Conservation (phyloP, 306 rosid species). For the Trichosanthes truncata region DNA sequence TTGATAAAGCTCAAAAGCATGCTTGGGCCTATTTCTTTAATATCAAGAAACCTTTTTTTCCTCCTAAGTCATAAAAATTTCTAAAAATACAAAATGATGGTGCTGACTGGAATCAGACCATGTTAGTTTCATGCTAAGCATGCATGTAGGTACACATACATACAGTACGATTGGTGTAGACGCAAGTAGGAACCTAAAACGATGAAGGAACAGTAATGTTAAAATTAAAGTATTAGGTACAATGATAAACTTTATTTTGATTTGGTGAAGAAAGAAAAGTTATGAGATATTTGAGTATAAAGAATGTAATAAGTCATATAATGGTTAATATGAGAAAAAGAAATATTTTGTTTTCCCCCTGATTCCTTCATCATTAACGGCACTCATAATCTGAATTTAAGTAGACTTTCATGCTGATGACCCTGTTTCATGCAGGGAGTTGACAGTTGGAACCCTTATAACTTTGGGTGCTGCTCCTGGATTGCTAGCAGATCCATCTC, state of each 20-base stretch:
- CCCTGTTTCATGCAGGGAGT: slow-evolving; percentile 45
- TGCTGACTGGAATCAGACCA: not conserved
- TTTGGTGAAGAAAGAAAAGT: not conserved
- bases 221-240: not conserved
- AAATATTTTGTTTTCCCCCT: not conserved
- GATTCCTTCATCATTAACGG: not conserved
- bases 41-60: not conserved
- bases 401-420: slow-evolving; percentile 5
- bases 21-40: not conserved
- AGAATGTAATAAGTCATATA: not conserved
- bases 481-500: slow-evolving; percentile 63
- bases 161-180: not conserved
- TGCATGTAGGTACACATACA: not conserved
- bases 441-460: slow-evolving; percentile 58
- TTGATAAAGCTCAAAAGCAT: not conserved
- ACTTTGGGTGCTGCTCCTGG: slow-evolving; percentile 60
- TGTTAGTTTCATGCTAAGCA: not conserved
- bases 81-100: not conserved
- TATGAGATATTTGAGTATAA: not conserved
- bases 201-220: not conserved
- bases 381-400: not conserved
- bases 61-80: not conserved
- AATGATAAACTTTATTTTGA: not conserved
- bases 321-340: not conserved
- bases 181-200: not conserved